Evolutionary conservation across 2,329 filamentous ascomycete species (phyloP).

Genomic region (Verticillium nonalfalfae): DNA sequence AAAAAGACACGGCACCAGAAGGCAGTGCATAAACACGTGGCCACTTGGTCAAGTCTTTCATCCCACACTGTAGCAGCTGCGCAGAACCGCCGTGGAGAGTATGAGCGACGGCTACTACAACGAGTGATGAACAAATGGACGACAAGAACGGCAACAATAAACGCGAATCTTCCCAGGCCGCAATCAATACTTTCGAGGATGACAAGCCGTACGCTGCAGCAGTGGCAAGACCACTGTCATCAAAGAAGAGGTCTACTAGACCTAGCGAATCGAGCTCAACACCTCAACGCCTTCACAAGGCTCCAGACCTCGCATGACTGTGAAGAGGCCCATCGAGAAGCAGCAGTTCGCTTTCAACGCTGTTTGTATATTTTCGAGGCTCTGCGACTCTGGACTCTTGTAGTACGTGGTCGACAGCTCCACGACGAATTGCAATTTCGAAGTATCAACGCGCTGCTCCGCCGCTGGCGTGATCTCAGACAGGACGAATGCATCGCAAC

Average conservation of each 20-base stretch:
- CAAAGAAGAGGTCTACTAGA: not conserved
- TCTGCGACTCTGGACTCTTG: not conserved
- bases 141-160: not conserved
- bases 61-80: not conserved
- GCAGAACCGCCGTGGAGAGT: not conserved
- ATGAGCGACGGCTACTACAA: not conserved
- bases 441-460: not conserved
- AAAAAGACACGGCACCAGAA: constrained; percentile 3
- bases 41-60: not conserved
- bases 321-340: not conserved
- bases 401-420: not conserved
- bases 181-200: not conserved
- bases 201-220: not conserved
- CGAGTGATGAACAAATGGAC: not conserved
- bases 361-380: not conserved
- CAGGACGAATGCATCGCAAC: not conserved
- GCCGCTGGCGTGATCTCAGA: not conserved
- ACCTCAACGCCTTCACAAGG: not conserved
- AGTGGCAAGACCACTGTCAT: not conserved
- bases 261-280: not conserved
- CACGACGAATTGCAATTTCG: not conserved
- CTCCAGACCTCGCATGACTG: not conserved
- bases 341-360: not conserved
- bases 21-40: not conserved
- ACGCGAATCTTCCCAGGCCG: not conserved